phyloP scores from a whole-genome alignment of 805 yeast genomes.

The Wickerhamomyces pijperi region DNA sequence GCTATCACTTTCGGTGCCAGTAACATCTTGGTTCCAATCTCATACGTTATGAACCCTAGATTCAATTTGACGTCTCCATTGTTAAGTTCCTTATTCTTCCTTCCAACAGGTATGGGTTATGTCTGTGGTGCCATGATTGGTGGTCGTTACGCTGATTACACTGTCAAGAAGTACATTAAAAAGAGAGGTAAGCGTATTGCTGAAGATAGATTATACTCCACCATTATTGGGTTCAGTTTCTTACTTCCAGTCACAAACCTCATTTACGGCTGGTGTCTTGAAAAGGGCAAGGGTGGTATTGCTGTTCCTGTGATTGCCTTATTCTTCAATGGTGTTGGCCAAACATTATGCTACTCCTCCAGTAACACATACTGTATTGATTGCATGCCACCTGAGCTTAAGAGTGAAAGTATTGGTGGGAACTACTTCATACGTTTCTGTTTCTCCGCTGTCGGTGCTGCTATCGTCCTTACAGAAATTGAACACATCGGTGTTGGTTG shows the following conservation, averaged over 20 bases:
- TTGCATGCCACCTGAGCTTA: constrained; percentile 35
- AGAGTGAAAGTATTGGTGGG: constrained; percentile 45
- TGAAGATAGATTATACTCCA: constrained; percentile 38
- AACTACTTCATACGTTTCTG: constrained; percentile 40
- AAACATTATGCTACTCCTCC: constrained; percentile 40
- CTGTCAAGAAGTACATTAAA: constrained; percentile 31
- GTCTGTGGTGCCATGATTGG: constrained; percentile 38
- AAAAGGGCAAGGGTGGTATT: constrained; percentile 37
- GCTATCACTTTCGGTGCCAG: constrained; percentile 40
- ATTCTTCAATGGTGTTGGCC: constrained; percentile 38
- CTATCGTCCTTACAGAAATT: constrained; percentile 34
- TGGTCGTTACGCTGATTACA: constrained; percentile 39
- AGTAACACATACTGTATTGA: constrained; percentile 50
- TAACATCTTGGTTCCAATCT: constrained; percentile 39
- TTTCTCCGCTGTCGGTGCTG: constrained; percentile 41
- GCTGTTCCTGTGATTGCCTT: constrained; percentile 40
- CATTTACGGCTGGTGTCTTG: constrained; percentile 27
- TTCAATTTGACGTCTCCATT: constrained; percentile 37
- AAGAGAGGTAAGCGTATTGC: constrained; percentile 32
- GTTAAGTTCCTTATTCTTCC: constrained; percentile 39
- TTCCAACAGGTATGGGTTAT: constrained; percentile 50
- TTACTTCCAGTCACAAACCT: constrained; percentile 33
- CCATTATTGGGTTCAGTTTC: constrained; percentile 24
- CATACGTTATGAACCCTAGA: constrained; percentile 45
- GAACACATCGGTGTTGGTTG: constrained; percentile 44